Conservation (phyloP, 2,329 filamentous ascomycete species). For the Clarireedia paspali region DNA sequence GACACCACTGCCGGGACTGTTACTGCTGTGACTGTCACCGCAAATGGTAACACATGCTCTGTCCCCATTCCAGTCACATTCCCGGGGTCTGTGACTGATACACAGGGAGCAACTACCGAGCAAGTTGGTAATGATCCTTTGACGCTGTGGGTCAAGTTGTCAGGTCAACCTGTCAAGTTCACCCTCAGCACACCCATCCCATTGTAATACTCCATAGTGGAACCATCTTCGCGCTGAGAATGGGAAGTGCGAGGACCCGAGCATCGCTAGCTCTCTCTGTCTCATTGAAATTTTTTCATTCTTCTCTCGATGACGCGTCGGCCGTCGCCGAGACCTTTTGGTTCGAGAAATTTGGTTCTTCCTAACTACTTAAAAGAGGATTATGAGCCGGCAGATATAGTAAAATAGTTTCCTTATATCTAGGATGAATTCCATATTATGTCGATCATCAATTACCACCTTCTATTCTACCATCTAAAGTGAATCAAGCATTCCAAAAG, state of each 20-base stretch:
- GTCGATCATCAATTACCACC: background rate
- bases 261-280: background rate
- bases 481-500: background rate
- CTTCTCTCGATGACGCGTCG: background rate
- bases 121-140: conserved; percentile 48
- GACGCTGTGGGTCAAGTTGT: conserved; percentile 42
- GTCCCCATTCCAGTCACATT: conserved; percentile 22
- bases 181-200: conserved; percentile 20
- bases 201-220: background rate
- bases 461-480: background rate
- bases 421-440: background rate
- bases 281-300: background rate
- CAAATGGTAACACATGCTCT: conserved; percentile 27
- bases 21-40: conserved; percentile 31
- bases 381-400: background rate
- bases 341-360: background rate
- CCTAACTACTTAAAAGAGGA: conserved; percentile 1
- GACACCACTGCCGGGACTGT: conserved; percentile 14
- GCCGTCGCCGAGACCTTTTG: background rate
- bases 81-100: conserved; percentile 29
- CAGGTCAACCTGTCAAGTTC: conserved; percentile 38
- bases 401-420: background rate
- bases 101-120: conserved; percentile 17
- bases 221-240: too few species aligned
- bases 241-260: background rate